A percentile compares a stretch with the other conserved stretches of the same genome.
These are phyloP conservation scores for Aechmea fasciata DNA, from an alignment of 176 grass and related monocot species.

Conservation along the genomic window DNA sequence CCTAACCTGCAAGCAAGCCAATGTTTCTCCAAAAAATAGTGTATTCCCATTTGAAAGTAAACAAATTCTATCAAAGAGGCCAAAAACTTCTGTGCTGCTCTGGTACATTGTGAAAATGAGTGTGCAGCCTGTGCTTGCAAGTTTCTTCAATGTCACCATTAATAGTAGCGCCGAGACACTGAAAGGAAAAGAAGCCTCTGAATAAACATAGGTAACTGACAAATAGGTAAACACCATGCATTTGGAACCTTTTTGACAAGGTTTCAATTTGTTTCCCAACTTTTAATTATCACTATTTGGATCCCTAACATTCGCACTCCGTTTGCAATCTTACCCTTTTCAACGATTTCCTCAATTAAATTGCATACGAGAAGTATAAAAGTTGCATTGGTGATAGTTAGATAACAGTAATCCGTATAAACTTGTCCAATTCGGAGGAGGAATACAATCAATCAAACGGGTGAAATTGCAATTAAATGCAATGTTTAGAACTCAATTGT, in stretches of 20 bases:
- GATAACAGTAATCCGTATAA: too few species aligned
- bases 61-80: constrained; percentile 93
- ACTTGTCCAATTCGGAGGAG: too few species aligned
- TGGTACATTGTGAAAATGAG: constrained; percentile 98
- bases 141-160: constrained; percentile 96
- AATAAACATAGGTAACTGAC: constrained; percentile 8
- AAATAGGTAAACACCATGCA: neutral
- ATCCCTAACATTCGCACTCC: too few species aligned
- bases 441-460: too few species aligned
- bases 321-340: too few species aligned
- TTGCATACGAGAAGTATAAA: too few species aligned
- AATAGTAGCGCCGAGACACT: constrained; percentile 93
- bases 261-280: too few species aligned
- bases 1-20: constrained; percentile 90
- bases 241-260: neutral
- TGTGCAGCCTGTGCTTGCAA: constrained; percentile 97
- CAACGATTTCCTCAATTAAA: too few species aligned
- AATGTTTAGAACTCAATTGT: too few species aligned
- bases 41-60: constrained; percentile 96
- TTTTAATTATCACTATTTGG: too few species aligned
- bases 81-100: constrained; percentile 97
- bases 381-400: too few species aligned
- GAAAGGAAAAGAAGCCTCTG: constrained; percentile 16
- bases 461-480: too few species aligned
- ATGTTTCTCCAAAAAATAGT: constrained; percentile 89